Base-by-base conservation (phyloP, 805 yeast species). In the Candida insectalens region DNA sequence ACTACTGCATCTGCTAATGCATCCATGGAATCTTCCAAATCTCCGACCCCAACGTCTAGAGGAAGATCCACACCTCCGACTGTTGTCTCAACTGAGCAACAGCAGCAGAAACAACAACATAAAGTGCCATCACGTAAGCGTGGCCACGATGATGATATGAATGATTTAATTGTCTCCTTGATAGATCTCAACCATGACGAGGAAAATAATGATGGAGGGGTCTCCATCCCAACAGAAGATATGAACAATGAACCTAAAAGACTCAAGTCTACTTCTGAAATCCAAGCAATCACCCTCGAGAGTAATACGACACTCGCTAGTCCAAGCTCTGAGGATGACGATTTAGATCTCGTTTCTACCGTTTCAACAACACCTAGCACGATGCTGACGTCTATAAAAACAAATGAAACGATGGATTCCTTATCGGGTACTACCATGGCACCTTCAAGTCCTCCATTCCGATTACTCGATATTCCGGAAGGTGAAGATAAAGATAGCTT, bases 111-210 rank as follows among this genome's bases (percentile, higher is more conserved):
- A n/a, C n/a, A n/a, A n/a, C n/a, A n/a, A n/a, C n/a, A n/a, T n/a
- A n/a, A n/a, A 8, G 34, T 19, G 16, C 26, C 16, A 19, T 29
- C 10, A 34, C 30, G 32, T 39, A 41, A 20, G 23, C 42, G 60
- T 40, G 32, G 44, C 19, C 58, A 55, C 29, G 62, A 55, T 38
- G 55, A 54, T 29, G 62, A 57, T 32, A 55, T 57, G 17, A 56
- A 57, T 37, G 59, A 57, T 42, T 45, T 57, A 19, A 55, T 57
- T 25, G 47, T 54, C 18, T 57, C 62, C 6, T 37, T 57, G 34
- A 45, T 57, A 9, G 62, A 57, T 39, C 43, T 57, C 25, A 55
- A 45, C 29, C 59, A 53, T 12, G 23, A 21, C 23, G 23, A 21
- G 23, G 23, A 7, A 8, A 7, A 21, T 7, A 21, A 21, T 7